Conservation (phyloP, 75 land plant genomes). For the Picea sitchensis region DNA sequence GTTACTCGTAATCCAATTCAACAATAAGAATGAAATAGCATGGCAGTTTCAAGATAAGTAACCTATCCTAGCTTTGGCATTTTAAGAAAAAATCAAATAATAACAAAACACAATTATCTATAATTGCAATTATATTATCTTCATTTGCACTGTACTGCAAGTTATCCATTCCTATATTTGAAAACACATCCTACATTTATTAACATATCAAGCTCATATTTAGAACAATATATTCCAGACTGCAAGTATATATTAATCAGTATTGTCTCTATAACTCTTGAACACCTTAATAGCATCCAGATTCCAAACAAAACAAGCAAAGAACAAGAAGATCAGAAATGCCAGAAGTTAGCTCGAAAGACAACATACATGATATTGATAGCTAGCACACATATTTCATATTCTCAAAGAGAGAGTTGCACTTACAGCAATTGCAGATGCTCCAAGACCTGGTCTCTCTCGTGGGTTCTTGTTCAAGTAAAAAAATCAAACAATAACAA, state of each 20-base stretch:
- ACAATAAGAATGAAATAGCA: neutral
- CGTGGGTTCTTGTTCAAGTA: conserved; percentile 72
- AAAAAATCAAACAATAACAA: neutral
- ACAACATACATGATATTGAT: neutral
- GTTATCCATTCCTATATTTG: neutral
- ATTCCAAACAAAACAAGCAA: neutral
- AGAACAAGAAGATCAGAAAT: neutral
- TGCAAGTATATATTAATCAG: neutral
- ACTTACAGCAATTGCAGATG: conserved; percentile 84
- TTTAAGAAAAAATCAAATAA: neutral
- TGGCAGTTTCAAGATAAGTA: neutral
- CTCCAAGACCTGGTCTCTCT: conserved; percentile 92
- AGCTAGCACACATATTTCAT: neutral
- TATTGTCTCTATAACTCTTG: neutral
- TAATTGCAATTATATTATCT: neutral
- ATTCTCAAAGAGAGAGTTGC: neutral
- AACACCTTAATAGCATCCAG: neutral
- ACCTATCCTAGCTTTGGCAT: neutral
- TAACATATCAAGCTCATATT: neutral
- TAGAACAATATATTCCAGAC: neutral
- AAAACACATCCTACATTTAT: neutral
- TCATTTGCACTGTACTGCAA: neutral
- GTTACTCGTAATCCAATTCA: neutral
- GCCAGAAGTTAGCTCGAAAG: neutral
- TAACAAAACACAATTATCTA: neutral